Evolutionary conservation across 2,329 filamentous ascomycete genomes (phyloP), one percentile per base, ranked within the genome.

Genomic region (Penicillium verrucosum): DNA sequence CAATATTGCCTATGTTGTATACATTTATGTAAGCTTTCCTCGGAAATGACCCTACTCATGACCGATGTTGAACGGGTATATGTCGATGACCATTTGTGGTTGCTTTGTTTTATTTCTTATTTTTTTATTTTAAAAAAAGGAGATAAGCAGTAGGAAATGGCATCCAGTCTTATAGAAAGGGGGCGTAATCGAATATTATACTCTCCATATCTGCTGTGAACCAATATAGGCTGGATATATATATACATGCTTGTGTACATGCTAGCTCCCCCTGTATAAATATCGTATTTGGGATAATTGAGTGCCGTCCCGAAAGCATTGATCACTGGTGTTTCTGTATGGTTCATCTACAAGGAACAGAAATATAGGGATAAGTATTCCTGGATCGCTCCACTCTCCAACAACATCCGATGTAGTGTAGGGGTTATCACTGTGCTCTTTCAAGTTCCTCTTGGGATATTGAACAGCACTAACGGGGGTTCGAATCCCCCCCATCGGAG

Each of bases 381-480:
- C 11, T 14, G 3, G 25, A 29, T 12, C 1, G 10, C 10, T 12
- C 2, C 11, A 46, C 23, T n/a, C 5, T 9, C 1, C 2, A 50
- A 11, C 27, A 50, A 12, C 14, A n/a, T 50, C 48, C 48, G 48
- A 51, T 51, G 48, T 51, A 51, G 48, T 51, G 48, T 51, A 51
- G 48, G 48, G 48, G 48, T 51, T 51, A 51, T 51, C 48, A 51
- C 48, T 51, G 48, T 29, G 48, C 48, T 51, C 48, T 51, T 51
- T 51, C 48, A 32, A 30, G 29, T 30, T 12, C 29, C 29, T 30
- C 11, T 30, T 30, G 5, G 29, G 29, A 30, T 11, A 0, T 30
- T 30, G 29, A 30, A 50, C 48, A 51, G 48, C 48, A 29, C 48
- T 41, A 51, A 51, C 48, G 36, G 48, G 48, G 48, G 48, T 51